Percentiles rank a stretch among this genome's conserved stretches.
Conservation (phyloP, 192 early-diverging fungal genomes). For the Spinellus fusiger region DNA sequence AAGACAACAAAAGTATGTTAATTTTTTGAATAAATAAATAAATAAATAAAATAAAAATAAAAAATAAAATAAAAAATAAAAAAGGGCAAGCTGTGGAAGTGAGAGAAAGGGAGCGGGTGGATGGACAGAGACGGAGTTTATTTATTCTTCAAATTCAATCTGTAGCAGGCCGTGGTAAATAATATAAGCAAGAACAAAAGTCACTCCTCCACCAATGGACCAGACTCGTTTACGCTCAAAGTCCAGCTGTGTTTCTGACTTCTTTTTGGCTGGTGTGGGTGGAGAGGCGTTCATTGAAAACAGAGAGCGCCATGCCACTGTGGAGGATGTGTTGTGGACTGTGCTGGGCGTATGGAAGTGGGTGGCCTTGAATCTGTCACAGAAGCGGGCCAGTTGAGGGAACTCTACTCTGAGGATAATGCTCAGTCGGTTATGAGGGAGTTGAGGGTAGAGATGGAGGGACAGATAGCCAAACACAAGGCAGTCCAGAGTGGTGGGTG, state of each 20-base stretch:
- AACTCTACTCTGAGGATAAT: slow-evolving; percentile 62
- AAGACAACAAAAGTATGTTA: too few species aligned
- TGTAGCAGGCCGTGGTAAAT: slow-evolving; percentile 57
- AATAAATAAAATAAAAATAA: background rate
- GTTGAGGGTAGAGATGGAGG: slow-evolving; percentile 66
- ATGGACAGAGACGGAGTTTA: too few species aligned
- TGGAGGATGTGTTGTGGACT: too few species aligned
- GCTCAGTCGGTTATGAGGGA: slow-evolving; percentile 63
- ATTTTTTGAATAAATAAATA: background rate
- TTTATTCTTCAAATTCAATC: slow-evolving; percentile 27
- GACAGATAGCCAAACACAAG: slow-evolving; percentile 80
- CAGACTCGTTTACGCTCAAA: slow-evolving; percentile 50
- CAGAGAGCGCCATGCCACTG: too few species aligned
- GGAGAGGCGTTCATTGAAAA: slow-evolving; percentile 9
- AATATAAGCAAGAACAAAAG: slow-evolving; percentile 45
- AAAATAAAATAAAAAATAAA: too few species aligned
- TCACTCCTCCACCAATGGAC: slow-evolving; percentile 41
- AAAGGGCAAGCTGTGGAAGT: too few species aligned
- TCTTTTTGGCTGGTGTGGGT: slow-evolving; percentile 19
- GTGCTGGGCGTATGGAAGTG: too few species aligned
- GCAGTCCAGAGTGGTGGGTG: slow-evolving; percentile 72
- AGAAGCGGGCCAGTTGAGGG: slow-evolving; percentile 58
- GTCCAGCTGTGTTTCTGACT: slow-evolving; percentile 35
- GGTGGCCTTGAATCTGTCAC: slow-evolving; percentile 47
- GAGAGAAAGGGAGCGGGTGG: too few species aligned